Evolutionary conservation across 345 rosid species (phyloP), one percentile per base, ranked within the genome.

Genomic region (Ricinus communis): DNA sequence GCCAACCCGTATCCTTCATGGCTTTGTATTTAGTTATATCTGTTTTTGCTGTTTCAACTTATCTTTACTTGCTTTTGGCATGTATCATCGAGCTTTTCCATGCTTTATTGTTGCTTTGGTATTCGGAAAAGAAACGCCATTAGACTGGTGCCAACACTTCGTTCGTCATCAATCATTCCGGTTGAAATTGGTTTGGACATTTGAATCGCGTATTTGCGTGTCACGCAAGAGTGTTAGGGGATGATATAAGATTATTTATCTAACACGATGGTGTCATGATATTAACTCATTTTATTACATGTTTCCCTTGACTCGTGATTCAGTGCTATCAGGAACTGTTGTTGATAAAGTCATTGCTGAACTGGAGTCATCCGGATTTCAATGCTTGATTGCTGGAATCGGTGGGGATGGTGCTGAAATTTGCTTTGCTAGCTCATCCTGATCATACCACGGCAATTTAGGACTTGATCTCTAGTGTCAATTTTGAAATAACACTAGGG

Each of bases 331-430:
- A 31, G 83, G 77, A 63, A 74, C 81, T 15, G 73, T 89, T 45
- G 83, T 86, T 8, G 90, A 87, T 28, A 86, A 87, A 82, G 88
- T 85, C 27, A 83, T 81, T 8, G 68, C 83, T 22, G 97, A 95
- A 79, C 83, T 95, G 4, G 96, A 90, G 71, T 77, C 93, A 0
- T 79, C 77, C 14, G 97, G 99, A 60, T 93, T 90, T 76, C 96
- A 95, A 66, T 95, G 99, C 60, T 72, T 93, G 74, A 82, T 81
- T 56, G 94, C 90, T 0, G 85, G 81, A 36, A 88, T 93, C 22
- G 98, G 98, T 15, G 98, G 98, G 16, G 78, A 71, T 5, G 98
- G 99, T 25, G 94, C 82, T 55, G 87, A 93, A 57, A 69, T 95
- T 74, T 82, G 84, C 78, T 81, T 83, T 78, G 73, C 74, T 2